Conservation (phyloP, 2,329 filamentous ascomycete genomes). For the Neonectria hederae region DNA sequence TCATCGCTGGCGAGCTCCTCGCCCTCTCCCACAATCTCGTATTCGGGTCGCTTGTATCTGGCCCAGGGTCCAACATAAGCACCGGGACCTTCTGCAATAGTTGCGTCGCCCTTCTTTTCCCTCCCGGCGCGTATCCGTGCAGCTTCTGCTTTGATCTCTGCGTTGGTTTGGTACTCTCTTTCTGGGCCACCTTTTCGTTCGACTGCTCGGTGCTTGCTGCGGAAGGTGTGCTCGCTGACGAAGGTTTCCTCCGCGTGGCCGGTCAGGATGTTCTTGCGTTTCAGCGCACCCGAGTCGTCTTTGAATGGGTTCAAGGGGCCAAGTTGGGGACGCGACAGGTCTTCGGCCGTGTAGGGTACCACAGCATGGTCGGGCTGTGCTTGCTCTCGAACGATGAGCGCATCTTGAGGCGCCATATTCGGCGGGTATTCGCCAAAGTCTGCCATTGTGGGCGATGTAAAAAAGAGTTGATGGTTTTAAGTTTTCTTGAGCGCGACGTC, state of each 20-base stretch:
- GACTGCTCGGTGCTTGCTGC: conserved; percentile 84
- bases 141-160: conserved; percentile 75
- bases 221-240: conserved; percentile 91
- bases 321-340: conserved; percentile 70
- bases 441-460: conserved; percentile 57
- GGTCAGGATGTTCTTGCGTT: conserved; percentile 85
- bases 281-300: conserved; percentile 66
- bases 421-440: conserved; percentile 72
- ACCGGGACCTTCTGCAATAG: conserved; percentile 84
- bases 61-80: conserved; percentile 98
- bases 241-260: conserved; percentile 88
- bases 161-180: conserved; percentile 63
- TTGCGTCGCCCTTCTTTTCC: conserved; percentile 85
- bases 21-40: conserved; percentile 77
- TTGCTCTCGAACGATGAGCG: conserved; percentile 66
- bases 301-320: conserved; percentile 82
- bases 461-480: background rate
- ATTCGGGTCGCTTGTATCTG: conserved; percentile 76
- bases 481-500: conserved; percentile 19
- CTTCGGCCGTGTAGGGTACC: conserved; percentile 74
- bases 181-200: conserved; percentile 71
- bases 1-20: conserved; percentile 82
- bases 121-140: conserved; percentile 75
- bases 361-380: conserved; percentile 68
- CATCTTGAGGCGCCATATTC: conserved; percentile 72